Evolutionary conservation across 352 stramenopile genomes (phyloP).

Genomic region (Globisporangium alternatum): DNA sequence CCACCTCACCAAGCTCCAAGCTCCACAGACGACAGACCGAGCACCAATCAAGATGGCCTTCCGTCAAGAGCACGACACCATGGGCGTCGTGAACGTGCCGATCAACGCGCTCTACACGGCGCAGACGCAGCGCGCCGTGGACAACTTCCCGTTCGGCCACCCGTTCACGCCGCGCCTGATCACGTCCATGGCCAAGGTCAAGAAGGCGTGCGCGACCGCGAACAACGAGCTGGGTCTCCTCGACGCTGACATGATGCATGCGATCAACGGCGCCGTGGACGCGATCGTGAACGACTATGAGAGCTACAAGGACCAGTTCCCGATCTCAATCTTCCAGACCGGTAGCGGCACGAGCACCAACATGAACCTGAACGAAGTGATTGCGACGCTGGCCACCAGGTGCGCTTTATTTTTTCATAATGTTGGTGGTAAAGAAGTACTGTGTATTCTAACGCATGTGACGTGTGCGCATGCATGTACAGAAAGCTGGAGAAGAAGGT

Average conservation of each 20-base stretch:
- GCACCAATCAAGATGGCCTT: constrained; percentile 21
- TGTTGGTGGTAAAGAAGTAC: not conserved
- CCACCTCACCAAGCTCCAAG: not conserved
- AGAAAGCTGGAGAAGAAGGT: constrained; percentile 78
- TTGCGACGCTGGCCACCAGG: constrained; percentile 84
- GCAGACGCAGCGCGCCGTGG: constrained; percentile 48
- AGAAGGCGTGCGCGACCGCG: constrained; percentile 41
- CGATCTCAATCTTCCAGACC: constrained; percentile 84
- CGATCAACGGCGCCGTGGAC: constrained; percentile 37
- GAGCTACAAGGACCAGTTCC: constrained; percentile 40
- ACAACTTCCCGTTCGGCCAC: constrained; percentile 53
- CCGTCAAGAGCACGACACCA: constrained; percentile 49
- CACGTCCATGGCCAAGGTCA: constrained; percentile 42
- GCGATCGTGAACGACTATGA: constrained; percentile 31
- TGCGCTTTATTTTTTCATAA: not conserved
- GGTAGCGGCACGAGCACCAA: constrained; percentile 96
- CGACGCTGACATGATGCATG: constrained; percentile 27
- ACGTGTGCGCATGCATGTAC: constrained; percentile 51
- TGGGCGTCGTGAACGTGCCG: constrained; percentile 51
- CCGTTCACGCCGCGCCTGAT: constrained; percentile 41
- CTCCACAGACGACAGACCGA: not conserved
- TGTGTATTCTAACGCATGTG: not conserved
- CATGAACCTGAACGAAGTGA: constrained; percentile 98
- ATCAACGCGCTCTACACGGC: constrained; percentile 44
- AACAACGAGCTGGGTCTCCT: constrained; percentile 44